Percentiles rank a stretch among this genome's conserved stretches.
phyloP scores from a whole-genome alignment of 306 rosid species.

The Castanospermum australe region DNA sequence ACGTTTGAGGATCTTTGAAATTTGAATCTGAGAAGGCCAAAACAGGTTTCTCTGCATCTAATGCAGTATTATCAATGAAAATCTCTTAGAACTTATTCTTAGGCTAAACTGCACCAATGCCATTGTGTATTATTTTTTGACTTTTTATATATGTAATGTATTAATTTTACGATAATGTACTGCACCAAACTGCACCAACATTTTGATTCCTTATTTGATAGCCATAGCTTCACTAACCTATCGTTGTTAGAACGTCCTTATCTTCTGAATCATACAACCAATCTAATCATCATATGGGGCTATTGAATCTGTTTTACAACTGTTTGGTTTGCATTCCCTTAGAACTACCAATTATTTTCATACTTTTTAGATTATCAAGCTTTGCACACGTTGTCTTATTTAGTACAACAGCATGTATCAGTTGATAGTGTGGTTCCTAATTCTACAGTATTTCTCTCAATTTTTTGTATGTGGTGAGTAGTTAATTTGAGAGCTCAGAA shows the following conservation, averaged over 20 bases:
- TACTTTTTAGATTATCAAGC: not conserved
- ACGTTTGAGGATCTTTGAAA: not conserved
- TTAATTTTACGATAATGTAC: not conserved
- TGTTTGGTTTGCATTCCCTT: not conserved
- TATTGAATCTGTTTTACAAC: conserved; percentile 6
- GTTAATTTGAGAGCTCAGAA: conserved; percentile 19
- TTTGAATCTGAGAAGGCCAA: not conserved
- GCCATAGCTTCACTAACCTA: not conserved
- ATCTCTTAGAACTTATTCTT: not conserved
- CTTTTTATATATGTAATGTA: not conserved
- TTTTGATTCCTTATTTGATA: not conserved
- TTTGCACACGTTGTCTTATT: not conserved
- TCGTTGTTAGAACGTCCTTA: not conserved
- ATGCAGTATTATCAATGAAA: not conserved
- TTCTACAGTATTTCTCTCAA: not conserved
- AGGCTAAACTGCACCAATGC: not conserved
- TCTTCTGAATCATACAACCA: not conserved
- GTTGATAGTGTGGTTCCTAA: not conserved
- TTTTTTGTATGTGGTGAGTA: not conserved
- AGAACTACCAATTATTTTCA: not conserved
- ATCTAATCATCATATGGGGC: not conserved
- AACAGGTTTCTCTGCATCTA: not conserved
- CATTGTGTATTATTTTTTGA: not conserved
- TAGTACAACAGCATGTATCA: not conserved
- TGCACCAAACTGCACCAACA: too few relatives aligned